A percentile compares a stretch with the other conserved stretches of the same genome.
phyloP scores from a whole-genome alignment of 1,139 yeast species.

The Pichiaceae sp. region DNA sequence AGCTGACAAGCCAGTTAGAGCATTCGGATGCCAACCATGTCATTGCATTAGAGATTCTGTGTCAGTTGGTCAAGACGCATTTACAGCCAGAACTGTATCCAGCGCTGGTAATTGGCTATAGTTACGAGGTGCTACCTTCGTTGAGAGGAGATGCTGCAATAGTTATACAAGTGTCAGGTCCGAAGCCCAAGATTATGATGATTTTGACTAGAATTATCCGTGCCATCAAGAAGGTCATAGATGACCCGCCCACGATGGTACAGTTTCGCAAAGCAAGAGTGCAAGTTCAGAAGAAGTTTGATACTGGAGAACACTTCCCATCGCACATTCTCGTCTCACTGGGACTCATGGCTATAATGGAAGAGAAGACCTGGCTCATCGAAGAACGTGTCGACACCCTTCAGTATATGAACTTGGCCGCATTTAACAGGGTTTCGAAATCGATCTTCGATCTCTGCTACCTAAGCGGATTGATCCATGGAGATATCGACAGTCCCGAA shows the following conservation, averaged over 20 bases:
- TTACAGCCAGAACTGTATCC: slow-evolving; percentile 38
- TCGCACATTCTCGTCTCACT: slow-evolving; percentile 42
- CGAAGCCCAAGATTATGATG: slow-evolving; percentile 28
- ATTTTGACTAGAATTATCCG: slow-evolving; percentile 23
- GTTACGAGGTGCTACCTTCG: slow-evolving; percentile 48
- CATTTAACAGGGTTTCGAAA: slow-evolving; percentile 21
- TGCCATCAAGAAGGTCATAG: slow-evolving; percentile 12
- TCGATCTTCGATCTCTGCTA: slow-evolving; percentile 25
- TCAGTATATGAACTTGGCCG: slow-evolving; percentile 46
- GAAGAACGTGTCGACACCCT: slow-evolving; percentile 46
- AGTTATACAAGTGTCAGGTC: slow-evolving; percentile 42
- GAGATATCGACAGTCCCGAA: slow-evolving; percentile 28
- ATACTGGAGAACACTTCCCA: slow-evolving; percentile 27
- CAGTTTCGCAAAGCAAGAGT: slow-evolving; percentile 37
- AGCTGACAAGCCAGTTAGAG: slow-evolving; percentile 26
- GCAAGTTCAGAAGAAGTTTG: slow-evolving; percentile 34
- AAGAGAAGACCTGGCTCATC: slow-evolving; percentile 41
- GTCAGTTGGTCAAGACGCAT: slow-evolving; percentile 33
- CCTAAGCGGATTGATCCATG: slow-evolving; percentile 39
- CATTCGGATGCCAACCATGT: slow-evolving; percentile 27
- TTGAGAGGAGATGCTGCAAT: slow-evolving; percentile 42
- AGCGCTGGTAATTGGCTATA: slow-evolving; percentile 41
- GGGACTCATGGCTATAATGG: slow-evolving; percentile 35
- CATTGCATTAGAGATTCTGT: slow-evolving; percentile 40
- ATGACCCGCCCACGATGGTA: slow-evolving; percentile 20